Percentiles rank a stretch among this genome's conserved stretches.
Evolutionary conservation across 2,329 filamentous ascomycete species (phyloP).

Genomic region (Westerdykella aurantiaca): DNA sequence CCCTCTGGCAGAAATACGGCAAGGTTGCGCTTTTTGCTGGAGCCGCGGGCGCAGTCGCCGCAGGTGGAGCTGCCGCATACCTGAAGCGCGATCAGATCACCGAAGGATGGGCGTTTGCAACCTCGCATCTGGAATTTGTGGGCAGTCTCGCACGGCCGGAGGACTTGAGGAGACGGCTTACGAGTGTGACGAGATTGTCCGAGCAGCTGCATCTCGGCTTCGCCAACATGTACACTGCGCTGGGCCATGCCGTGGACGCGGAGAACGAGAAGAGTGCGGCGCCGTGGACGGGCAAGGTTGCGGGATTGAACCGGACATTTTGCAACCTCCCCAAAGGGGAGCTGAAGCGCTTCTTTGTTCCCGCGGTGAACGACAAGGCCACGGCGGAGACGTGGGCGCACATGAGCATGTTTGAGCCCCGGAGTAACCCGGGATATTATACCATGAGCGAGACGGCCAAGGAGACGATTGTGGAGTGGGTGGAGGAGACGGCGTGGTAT

Average conservation of each 20-base stretch:
- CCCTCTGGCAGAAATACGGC: conserved; percentile 71
- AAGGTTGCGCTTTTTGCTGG: conserved; percentile 81
- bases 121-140: conserved; percentile 89
- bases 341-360: conserved; percentile 29
- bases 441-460: conserved; percentile 61
- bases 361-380: conserved; percentile 66
- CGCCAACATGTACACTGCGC: conserved; percentile 78
- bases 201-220: conserved; percentile 67
- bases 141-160: conserved; percentile 80
- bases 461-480: conserved; percentile 60
- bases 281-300: conserved; percentile 49
- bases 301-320: conserved; percentile 75
- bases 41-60: conserved; percentile 72
- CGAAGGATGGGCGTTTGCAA: conserved; percentile 72
- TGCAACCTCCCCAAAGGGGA: conserved; percentile 56
- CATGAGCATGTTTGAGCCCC: conserved; percentile 69
- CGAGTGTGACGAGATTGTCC: conserved; percentile 60
- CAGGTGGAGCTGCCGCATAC: conserved; percentile 79
- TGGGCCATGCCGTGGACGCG: conserved; percentile 61
- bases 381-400: conserved; percentile 76
- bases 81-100: conserved; percentile 74
- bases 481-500: conserved; percentile 58
- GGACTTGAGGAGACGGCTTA: conserved; percentile 69
- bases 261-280: conserved; percentile 26
- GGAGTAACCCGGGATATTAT: conserved; percentile 67